Conservation (phyloP, 805 yeast genomes). For the Sugiyamaella qingdaonensis region DNA sequence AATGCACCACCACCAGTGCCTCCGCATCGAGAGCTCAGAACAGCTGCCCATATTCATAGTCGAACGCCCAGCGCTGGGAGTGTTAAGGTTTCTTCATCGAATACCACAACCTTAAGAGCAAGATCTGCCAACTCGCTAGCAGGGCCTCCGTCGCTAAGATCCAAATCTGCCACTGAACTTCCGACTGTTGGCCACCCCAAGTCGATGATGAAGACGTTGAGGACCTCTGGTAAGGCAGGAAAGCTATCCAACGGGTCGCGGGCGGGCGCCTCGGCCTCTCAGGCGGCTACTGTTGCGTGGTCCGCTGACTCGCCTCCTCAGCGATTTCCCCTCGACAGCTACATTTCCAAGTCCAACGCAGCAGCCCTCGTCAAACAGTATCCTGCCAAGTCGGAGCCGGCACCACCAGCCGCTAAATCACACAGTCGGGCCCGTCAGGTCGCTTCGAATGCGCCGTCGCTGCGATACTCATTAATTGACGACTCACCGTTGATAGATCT, state of each 20-base stretch:
- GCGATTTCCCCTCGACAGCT: slow-evolving; percentile 4
- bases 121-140: neutral
- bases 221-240: slow-evolving; percentile 18
- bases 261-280: slow-evolving; percentile 11
- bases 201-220: slow-evolving; percentile 22
- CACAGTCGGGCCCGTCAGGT: slow-evolving; percentile 1
- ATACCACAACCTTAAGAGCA: neutral
- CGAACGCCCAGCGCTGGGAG: neutral
- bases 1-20: slow-evolving; percentile 9
- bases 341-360: slow-evolving; percentile 5
- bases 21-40: slow-evolving; percentile 1
- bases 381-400: neutral
- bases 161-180: slow-evolving; percentile 8
- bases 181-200: slow-evolving; percentile 12
- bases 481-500: slow-evolving; percentile 11
- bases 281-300: slow-evolving; percentile 28
- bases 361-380: slow-evolving; percentile 13
- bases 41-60: neutral
- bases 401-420: neutral
- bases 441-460: slow-evolving; percentile 1
- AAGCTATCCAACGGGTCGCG: slow-evolving; percentile 12
- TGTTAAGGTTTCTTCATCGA: neutral
- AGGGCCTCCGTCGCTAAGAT: slow-evolving; percentile 3
- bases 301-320: slow-evolving; percentile 5
- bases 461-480: slow-evolving; percentile 6